Conservation (phyloP, 2,329 filamentous ascomycete genomes). For the Elsinoe arachidis region DNA sequence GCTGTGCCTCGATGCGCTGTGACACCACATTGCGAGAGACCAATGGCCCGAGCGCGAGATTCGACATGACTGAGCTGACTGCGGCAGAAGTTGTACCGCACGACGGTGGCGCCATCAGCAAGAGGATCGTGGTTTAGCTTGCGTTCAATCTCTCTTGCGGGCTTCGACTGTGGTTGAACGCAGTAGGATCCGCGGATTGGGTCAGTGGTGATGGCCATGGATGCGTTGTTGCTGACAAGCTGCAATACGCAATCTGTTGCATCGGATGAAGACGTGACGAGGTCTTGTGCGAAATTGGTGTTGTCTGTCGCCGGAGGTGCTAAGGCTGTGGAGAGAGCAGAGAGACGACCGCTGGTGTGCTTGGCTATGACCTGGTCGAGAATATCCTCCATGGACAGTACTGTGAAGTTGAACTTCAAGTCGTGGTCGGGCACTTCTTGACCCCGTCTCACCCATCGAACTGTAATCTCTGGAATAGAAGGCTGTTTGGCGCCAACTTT, state of each 20-base stretch:
- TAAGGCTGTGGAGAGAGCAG: constrained; percentile 55
- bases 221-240: constrained; percentile 53
- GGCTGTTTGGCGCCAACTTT: constrained; percentile 22
- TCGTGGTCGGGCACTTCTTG: constrained; percentile 61
- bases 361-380: constrained; percentile 65
- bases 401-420: constrained; percentile 57
- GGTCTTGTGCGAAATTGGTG: constrained; percentile 49
- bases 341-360: constrained; percentile 65
- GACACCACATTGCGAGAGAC: constrained; percentile 54
- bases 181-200: constrained; percentile 69
- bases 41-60: constrained; percentile 51
- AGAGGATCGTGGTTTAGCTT: constrained; percentile 56
- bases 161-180: constrained; percentile 49
- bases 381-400: constrained; percentile 65
- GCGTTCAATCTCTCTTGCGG: constrained; percentile 46
- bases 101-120: constrained; percentile 45
- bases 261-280: constrained; percentile 51
- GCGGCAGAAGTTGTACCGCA: constrained; percentile 55
- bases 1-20: constrained; percentile 57
- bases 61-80: constrained; percentile 52
- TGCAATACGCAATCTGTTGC: constrained; percentile 59
- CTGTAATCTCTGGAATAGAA: constrained; percentile 36
- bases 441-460: constrained; percentile 79
- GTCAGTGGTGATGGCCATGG: constrained; percentile 58
- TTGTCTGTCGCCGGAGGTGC: constrained; percentile 48